Evolutionary conservation across 805 yeast genomes (phyloP).

Genomic region (Candida ulmi): DNA sequence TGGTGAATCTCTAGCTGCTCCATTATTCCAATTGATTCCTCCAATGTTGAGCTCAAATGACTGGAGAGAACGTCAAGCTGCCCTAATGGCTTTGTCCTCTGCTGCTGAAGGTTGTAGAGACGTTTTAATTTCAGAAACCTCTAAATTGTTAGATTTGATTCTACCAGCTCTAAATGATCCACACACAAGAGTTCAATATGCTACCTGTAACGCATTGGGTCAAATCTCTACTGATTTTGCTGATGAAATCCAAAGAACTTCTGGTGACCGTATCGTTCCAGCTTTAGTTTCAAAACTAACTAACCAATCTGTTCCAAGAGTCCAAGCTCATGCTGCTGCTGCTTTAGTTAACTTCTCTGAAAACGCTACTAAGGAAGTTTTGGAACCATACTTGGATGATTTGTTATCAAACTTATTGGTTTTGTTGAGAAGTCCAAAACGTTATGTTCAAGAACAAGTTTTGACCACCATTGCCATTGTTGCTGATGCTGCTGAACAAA

Average conservation of each 20-base stretch:
- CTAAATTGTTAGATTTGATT: constrained; percentile 76
- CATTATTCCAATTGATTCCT: constrained; percentile 82
- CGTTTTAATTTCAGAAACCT: constrained; percentile 74
- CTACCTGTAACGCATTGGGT: constrained; percentile 94
- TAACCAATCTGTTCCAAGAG: constrained; percentile 74
- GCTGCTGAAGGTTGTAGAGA: constrained; percentile 98
- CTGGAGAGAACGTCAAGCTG: constrained; percentile 97
- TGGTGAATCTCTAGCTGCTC: constrained; percentile 79
- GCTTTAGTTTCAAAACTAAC: constrained; percentile 80
- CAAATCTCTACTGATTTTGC: constrained; percentile 97
- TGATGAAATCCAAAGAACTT: constrained; percentile 74
- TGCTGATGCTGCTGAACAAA: constrained; percentile 91
- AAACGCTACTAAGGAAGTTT: constrained; percentile 76
- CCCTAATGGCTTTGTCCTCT: constrained; percentile 91
- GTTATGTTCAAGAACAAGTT: constrained; percentile 96
- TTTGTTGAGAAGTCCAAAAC: constrained; percentile 76
- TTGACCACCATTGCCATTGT: constrained; percentile 93
- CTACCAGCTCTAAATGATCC: constrained; percentile 79
- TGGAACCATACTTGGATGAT: constrained; percentile 90
- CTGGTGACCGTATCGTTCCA: constrained; percentile 78
- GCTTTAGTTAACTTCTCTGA: constrained; percentile 95
- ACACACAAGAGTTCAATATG: constrained; percentile 94
- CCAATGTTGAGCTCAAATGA: constrained; percentile 67
- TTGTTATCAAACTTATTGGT: constrained; percentile 69
- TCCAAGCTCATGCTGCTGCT: constrained; percentile 98